Percentiles rank a stretch among this genome's conserved stretches.
Conservation (phyloP, 345 rosid genomes). For the Excoecaria cochinchinensis region DNA sequence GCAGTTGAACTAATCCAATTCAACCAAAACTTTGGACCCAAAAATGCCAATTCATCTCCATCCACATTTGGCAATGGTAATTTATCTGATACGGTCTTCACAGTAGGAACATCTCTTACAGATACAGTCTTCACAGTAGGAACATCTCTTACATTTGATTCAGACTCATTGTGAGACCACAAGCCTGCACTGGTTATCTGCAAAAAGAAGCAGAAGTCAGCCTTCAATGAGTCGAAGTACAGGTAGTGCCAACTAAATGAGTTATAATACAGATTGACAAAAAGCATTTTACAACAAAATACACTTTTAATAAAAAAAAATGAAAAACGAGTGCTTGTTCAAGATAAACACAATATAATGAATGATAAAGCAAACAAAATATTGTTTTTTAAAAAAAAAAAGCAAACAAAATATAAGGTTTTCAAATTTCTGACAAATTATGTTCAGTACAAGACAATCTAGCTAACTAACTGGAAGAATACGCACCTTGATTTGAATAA, state of each 20-base stretch:
- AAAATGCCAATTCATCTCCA: slow-evolving; percentile 46
- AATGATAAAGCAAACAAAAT: neutral
- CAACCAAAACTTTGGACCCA: slow-evolving; percentile 48
- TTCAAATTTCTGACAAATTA: neutral
- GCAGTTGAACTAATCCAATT: slow-evolving; percentile 51
- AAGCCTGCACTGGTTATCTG: slow-evolving; percentile 91
- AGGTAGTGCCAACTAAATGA: too few relatives aligned
- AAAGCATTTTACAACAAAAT: neutral
- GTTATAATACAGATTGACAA: neutral
- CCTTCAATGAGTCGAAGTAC: neutral
- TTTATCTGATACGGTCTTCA: slow-evolving; percentile 33
- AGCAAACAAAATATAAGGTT: too few relatives aligned
- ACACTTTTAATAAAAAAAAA: neutral
- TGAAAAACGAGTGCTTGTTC: neutral
- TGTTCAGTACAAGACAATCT: neutral
- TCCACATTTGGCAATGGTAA: slow-evolving; percentile 45
- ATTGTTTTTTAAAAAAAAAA: too few relatives aligned
- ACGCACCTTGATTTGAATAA: slow-evolving; percentile 74
- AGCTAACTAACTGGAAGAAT: neutral
- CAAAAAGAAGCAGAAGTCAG: slow-evolving; percentile 25
- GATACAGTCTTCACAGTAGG: slow-evolving; percentile 36
- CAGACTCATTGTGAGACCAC: slow-evolving; percentile 67
- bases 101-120: slow-evolving; percentile 35
- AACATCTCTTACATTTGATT: slow-evolving; percentile 35
- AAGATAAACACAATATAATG: neutral